phyloP scores from a whole-genome alignment of 192 early-diverging fungal genomes.

The Mortierella antarctica region DNA sequence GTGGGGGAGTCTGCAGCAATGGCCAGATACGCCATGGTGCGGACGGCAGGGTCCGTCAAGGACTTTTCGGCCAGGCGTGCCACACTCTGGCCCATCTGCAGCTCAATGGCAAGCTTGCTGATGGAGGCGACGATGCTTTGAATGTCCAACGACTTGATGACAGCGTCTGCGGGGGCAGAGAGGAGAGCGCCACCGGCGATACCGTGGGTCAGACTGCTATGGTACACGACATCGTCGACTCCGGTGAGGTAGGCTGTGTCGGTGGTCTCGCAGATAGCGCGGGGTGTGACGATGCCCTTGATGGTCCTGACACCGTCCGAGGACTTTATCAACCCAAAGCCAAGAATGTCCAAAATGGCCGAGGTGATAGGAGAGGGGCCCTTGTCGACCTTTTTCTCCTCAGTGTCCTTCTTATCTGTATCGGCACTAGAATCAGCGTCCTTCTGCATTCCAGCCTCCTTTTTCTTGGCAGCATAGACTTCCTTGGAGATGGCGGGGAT shows the following conservation, averaged over 20 bases:
- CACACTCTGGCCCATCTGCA: slow-evolving; percentile 54
- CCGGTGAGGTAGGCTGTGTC: slow-evolving; percentile 42
- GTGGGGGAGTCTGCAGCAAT: slow-evolving; percentile 30
- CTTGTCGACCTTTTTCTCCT: not conserved
- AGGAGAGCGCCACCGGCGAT: slow-evolving; percentile 29
- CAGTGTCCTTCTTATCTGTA: not conserved
- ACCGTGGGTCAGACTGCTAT: slow-evolving; percentile 29
- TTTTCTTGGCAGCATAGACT: slow-evolving; percentile 7
- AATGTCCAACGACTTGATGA: slow-evolving; percentile 22
- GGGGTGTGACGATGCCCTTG: slow-evolving; percentile 23
- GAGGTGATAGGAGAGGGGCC: slow-evolving; percentile 3
- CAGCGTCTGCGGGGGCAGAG: slow-evolving; percentile 14
- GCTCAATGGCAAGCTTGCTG: slow-evolving; percentile 44
- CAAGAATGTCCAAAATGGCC: slow-evolving; percentile 27
- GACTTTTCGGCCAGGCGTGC: slow-evolving; percentile 37
- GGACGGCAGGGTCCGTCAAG: slow-evolving; percentile 32
- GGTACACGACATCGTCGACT: slow-evolving; percentile 48
- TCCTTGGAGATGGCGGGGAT: slow-evolving; percentile 32
- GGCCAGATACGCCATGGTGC: slow-evolving; percentile 47
- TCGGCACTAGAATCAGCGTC: too few species aligned
- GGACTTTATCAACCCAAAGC: slow-evolving; percentile 43
- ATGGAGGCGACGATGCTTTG: slow-evolving; percentile 16
- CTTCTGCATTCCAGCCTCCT: not conserved
- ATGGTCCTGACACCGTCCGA: slow-evolving; percentile 28
- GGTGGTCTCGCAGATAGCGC: slow-evolving; percentile 40